Evolutionary conservation across 1,284 basidiomycete genomes (phyloP), one percentile per base, ranked within the genome.

Genomic region (Bothia castanella): DNA sequence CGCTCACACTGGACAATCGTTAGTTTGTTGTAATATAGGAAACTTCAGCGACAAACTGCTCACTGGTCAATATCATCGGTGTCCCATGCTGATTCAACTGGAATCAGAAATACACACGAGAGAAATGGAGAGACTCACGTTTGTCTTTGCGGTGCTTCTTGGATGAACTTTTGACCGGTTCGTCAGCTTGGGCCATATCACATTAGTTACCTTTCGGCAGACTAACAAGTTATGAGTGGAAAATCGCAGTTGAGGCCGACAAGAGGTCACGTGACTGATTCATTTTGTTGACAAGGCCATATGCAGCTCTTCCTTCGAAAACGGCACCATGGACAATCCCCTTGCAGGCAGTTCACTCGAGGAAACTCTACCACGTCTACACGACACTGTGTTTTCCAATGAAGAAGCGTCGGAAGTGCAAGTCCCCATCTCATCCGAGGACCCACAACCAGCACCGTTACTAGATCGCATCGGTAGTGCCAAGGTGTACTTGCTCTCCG

Each of bases 51-150:
- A 35, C 34, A 45, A 30, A 45, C 23, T 25, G 45, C 89, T 85
- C 70, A 95, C 88, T 98, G 96, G 76, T 99, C 92, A 69, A 98
- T 93, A 61, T 97, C 93, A 67, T 98, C 95, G 41, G 94, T 97
- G 70, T 99, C 96, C 97, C 96, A 99, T 62, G 92, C 93, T 95
- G 42, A 63, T 56, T 58, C 42, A 42, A 47, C 37, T 16, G 32
- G 23, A 34, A 52, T 65, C 44, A 63, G 49, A 45, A 30, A 27
- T 30, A 43, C 19, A 32, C 14, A 17, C 6, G 3, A 41, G 1
- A n/a, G 5, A 27, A 6, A 37, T 21, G 41, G 20, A 30, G 34
- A 62, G n/a, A 25, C 82, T 58, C 66, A 94, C 92, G 92, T 73
- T 96, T 96, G 13, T 95, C 92, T 69, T 95, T 95, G 58, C 92